Evolutionary conservation across 2,329 filamentous ascomycete species (phyloP), one percentile per base, ranked within the genome.

Genomic region (Xylariaceae sp.): DNA sequence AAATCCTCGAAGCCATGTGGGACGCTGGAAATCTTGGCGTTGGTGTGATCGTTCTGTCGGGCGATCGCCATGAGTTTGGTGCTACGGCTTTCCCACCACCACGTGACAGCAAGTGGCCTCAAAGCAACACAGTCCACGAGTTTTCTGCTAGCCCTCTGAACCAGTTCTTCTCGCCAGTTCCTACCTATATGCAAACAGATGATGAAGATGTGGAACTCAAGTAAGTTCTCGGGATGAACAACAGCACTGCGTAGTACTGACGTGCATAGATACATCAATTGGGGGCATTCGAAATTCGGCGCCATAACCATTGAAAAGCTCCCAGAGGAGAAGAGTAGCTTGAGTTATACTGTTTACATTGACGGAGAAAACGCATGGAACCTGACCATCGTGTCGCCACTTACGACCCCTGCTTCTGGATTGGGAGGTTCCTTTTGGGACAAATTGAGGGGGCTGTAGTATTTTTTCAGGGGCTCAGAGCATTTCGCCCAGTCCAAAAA

Each of bases 51-150:
- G 79, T 97, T 10, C 79, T 99, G 9, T 94, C 89, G 13, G 94
- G 94, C 0, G 94, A 99, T 70, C 82, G 94, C n/a, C 94, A 99
- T 71, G 94, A 99, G 73, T 97, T 97, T 73, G 94, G 90, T 1
- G 92, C 93, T 0, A 97, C 93, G 0, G 86, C 87, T 53, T 88
- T 88, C 75, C 88, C 80, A 13, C 86, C 82, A n/a, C 84, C 80
- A 62, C 78, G 66, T 55, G 80, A 77, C 63, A 83, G 84, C 53
- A 82, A 74, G 55, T 90, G 87, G 87, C 79, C 84, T 0, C 76
- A 84, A 53, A 80, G 75, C 48, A 82, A 85, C 1, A 81, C 87
- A 0, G 89, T 95, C 0, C 88, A 96, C 68, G 94, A 99, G 73
- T 97, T 97, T 74, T 94, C 90, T 23, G 92, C 89, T 0, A 94